Base-by-base conservation (phyloP, 73 alveolate species). In the Diophrys appendiculata region DNA sequence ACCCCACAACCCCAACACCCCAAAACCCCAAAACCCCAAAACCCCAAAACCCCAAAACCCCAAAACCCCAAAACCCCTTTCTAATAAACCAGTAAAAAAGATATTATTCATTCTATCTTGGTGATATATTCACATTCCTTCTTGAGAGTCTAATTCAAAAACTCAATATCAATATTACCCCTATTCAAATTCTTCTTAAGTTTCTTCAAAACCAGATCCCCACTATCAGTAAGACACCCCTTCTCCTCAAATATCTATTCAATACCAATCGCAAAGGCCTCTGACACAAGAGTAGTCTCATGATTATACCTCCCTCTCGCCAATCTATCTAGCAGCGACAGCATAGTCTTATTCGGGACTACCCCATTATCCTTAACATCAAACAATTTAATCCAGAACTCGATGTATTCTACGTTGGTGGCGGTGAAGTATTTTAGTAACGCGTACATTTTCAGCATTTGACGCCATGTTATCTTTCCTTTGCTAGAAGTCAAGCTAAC, bases 91-190 rank as follows among this genome's bases (percentile, higher is more conserved):
- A n/a, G n/a, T n/a, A n/a, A n/a, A n/a, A n/a, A n/a, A n/a, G n/a
- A n/a, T n/a, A n/a, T n/a, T n/a, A n/a, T n/a, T 69, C 77, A 43
- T 43, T 43, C 60, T 11, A 43, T 43, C 60, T 43, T 43, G 32
- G 53, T 25, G 2, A 72, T 29, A 33, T 31, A 72, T 26, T 72
- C 80, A 32, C 80, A 32, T 18, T 72, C 80, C 13, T 77, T 68
- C 68, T 71, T 80, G 24, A 80, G 76, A 25, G 82, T 71, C 31
- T 80, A 69, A 54, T 69, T 80, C 13, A 80, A 28, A 52, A 30
- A 71, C 52, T 80, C 88, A n/a, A 80, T 71, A 34, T 80, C 88
- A 33, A 80, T 80, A 52, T 80, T 79, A 26, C 72, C 72, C 25
- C 72, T 69, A 28, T 27, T 1, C 11, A 80, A 67, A 30, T 43